phyloP scores from a whole-genome alignment of 2,329 filamentous ascomycete genomes.

The Macrophomina phaseolina region DNA sequence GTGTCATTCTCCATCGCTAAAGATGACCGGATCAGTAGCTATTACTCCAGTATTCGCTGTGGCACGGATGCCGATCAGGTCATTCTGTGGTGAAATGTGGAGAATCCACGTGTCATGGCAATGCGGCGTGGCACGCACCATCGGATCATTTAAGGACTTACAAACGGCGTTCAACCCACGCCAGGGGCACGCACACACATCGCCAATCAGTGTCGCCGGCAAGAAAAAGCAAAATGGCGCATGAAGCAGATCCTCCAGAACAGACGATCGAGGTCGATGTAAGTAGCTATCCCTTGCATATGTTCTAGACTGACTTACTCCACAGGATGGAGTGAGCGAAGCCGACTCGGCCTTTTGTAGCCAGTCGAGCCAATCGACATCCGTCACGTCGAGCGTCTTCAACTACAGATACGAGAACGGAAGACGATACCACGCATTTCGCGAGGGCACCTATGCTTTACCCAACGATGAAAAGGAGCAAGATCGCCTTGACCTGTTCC shows the following conservation, averaged over 20 bases:
- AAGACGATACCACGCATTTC: slow-evolving; percentile 33
- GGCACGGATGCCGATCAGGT: not conserved
- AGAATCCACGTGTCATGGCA: not conserved
- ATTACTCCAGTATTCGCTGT: not conserved
- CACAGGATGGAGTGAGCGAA: slow-evolving; percentile 1
- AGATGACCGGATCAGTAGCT: not conserved
- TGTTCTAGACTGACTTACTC: not conserved
- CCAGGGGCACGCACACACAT: not conserved
- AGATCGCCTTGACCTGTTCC: slow-evolving; percentile 42
- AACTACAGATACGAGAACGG: slow-evolving; percentile 32
- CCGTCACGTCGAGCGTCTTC: slow-evolving; percentile 43
- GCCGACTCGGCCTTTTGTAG: slow-evolving; percentile 13
- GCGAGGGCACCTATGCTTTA: slow-evolving; percentile 42
- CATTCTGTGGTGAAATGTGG: not conserved
- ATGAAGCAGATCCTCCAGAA: not conserved
- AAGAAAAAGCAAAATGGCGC: not conserved
- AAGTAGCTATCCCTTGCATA: not conserved
- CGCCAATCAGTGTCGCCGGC: not conserved
- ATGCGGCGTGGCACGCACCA: not conserved
- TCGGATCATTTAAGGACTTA: not conserved
- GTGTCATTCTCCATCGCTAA: not conserved
- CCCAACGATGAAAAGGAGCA: slow-evolving; percentile 48
- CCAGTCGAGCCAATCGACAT: slow-evolving; percentile 34
- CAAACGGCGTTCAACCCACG: not conserved
- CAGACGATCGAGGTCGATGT: not conserved